Evolutionary conservation across 2,329 filamentous ascomycete genomes (phyloP).

Genomic region (Fusarium mangiferae): DNA sequence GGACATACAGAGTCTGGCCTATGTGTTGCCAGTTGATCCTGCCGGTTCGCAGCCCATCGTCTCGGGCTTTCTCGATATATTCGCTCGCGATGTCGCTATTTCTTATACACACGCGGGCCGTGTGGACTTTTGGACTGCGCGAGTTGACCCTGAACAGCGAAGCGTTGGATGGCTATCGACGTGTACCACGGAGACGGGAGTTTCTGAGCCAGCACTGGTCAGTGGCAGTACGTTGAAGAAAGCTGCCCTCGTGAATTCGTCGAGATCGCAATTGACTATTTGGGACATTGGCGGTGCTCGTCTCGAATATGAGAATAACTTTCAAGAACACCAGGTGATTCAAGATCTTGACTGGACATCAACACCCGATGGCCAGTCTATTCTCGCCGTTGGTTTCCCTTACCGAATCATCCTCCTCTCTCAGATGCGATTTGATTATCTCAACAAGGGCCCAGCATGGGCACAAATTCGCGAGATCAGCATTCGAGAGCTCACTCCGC

Average conservation of each 20-base stretch:
- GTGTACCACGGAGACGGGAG: slow-evolving; percentile 81
- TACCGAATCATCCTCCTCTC: slow-evolving; percentile 83
- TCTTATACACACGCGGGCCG: slow-evolving; percentile 82
- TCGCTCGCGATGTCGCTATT: slow-evolving; percentile 85
- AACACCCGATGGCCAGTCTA: slow-evolving; percentile 87
- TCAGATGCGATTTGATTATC: slow-evolving; percentile 91
- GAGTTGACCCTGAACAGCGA: slow-evolving; percentile 68
- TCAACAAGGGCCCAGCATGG: slow-evolving; percentile 91
- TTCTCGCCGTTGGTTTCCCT: slow-evolving; percentile 92
- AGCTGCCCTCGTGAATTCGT: slow-evolving; percentile 81
- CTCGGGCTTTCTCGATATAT: slow-evolving; percentile 85
- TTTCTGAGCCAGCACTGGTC: slow-evolving; percentile 77
- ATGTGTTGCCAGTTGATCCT: slow-evolving; percentile 85
- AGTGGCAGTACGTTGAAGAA: slow-evolving; percentile 90
- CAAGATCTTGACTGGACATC: slow-evolving; percentile 94
- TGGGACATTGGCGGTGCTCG: slow-evolving; percentile 88
- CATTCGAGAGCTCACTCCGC: slow-evolving; percentile 83
- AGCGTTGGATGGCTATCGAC: slow-evolving; percentile 85
- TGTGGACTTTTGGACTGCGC: slow-evolving; percentile 87
- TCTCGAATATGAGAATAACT: slow-evolving; percentile 82
- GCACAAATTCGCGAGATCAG: slow-evolving; percentile 83
- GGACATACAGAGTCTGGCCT: slow-evolving; percentile 66
- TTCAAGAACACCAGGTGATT: slow-evolving; percentile 77
- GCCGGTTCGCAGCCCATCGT: slow-evolving; percentile 77
- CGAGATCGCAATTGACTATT: slow-evolving; percentile 81